Evolutionary conservation across 495 filamentous ascomycete genomes (phyloP), one percentile per base, ranked within the genome.

Genomic region (Aspergillus avenaceus): DNA sequence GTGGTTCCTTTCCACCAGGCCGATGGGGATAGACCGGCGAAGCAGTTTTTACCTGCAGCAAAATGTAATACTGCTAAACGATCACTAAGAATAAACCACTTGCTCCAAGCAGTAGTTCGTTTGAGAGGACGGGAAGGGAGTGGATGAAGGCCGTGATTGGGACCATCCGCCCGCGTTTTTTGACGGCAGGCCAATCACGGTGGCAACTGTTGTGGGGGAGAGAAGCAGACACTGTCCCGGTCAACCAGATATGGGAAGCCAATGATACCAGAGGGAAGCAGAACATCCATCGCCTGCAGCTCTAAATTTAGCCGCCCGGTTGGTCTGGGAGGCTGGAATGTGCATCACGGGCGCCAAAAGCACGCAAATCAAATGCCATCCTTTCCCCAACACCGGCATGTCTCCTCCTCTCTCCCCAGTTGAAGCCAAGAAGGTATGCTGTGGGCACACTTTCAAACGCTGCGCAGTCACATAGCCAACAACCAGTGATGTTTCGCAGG

Each of bases 241-340:
- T 48, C 55, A 44, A 42, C 50, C 50, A 50, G 44, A 51, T 44
- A 38, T 32, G 47, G 49, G 34, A 22, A 31, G 16, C 57, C 57
- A 60, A 60, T 56, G 46, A 58, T 18, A 26, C 9, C 5, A 28
- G 38, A 24, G 18, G 41, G 45, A 38, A 41, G 51, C 49, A 50
- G 47, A 52, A 37, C 53, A 43, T 43, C 58, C 56, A 64, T 45
- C 43, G 45, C 49, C 36, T 55, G 51, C 50, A 59, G 61, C 64
- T 68, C 70, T 73, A 71, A 68, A 61, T 73, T 73, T 73, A 73
- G 70, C 64, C 68, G 69, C 66, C 61, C 60, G 47, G 53, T 52
- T 54, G 47, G 50, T 56, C 50, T 50, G 52, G 55, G 53, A 55
- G 57, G 60, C 56, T 52, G 51, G 57, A 58, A 54, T 34, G 45